Conservation (phyloP, 73 alveolate species). For the Paramecium tetraurelia region DNA sequence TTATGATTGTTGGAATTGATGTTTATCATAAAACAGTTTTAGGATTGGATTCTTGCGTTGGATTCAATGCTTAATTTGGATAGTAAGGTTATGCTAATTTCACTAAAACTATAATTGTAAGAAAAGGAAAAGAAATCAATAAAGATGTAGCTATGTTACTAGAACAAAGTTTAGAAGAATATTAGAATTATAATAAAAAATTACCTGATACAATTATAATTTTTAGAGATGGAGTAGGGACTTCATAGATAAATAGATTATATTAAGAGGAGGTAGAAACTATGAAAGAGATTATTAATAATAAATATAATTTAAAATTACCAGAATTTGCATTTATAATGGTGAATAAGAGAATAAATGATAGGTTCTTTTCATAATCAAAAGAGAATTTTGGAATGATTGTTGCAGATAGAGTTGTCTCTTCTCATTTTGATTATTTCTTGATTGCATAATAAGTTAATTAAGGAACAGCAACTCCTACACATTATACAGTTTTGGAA, state of each 20-base stretch:
- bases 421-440: constrained; percentile 76
- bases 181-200: neutral
- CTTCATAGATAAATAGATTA: neutral
- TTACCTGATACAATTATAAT: constrained; percentile 38
- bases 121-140: neutral
- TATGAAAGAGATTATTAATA: neutral
- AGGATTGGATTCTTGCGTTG: constrained; percentile 10
- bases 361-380: neutral
- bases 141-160: neutral
- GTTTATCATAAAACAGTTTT: constrained; percentile 55
- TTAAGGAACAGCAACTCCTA: constrained; percentile 83
- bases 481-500: constrained; percentile 81
- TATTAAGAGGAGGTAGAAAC: neutral
- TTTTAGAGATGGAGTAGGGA: constrained; percentile 50
- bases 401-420: constrained; percentile 70
- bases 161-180: neutral
- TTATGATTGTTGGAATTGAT: constrained; percentile 68
- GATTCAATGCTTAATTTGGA: constrained; percentile 63
- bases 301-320: neutral
- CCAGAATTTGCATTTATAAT: neutral
- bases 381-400: constrained; percentile 76
- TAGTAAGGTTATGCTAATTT: constrained; percentile 47
- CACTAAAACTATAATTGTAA: constrained; percentile 30
- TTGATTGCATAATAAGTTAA: constrained; percentile 71
- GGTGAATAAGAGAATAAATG: neutral